These are phyloP conservation scores for Yamadazyma dendronema DNA, from an alignment of 1,139 yeast species.

Conservation along the genomic window DNA sequence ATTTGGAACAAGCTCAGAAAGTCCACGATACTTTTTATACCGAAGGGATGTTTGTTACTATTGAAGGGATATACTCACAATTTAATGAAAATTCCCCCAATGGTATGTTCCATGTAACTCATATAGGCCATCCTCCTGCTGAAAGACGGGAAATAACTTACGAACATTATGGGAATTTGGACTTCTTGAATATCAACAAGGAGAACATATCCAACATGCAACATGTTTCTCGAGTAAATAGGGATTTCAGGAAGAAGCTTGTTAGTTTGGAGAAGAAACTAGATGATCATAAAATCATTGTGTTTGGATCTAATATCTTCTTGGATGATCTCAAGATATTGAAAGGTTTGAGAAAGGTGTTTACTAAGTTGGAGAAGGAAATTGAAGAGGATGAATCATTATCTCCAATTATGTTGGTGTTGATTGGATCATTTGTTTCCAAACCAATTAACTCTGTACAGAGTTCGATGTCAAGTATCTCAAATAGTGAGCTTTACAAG, in stretches of 20 bases:
- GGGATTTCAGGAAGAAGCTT: slow-evolving; percentile 54
- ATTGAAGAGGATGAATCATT: slow-evolving; percentile 30
- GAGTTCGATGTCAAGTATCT: slow-evolving; percentile 39
- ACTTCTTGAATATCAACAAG: slow-evolving; percentile 65
- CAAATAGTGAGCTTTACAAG: slow-evolving; percentile 59
- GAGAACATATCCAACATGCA: slow-evolving; percentile 18
- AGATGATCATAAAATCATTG: slow-evolving; percentile 54
- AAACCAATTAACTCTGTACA: slow-evolving; percentile 54
- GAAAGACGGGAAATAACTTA: slow-evolving; percentile 67
- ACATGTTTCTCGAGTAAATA: slow-evolving; percentile 53
- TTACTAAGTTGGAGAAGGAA: slow-evolving; percentile 46
- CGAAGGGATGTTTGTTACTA: slow-evolving; percentile 76
- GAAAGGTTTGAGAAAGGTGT: slow-evolving; percentile 61
- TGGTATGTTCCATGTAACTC: slow-evolving; percentile 66
- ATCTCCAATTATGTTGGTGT: slow-evolving; percentile 53
- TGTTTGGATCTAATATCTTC: slow-evolving; percentile 72
- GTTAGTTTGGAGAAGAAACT: slow-evolving; percentile 55
- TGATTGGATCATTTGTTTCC: slow-evolving; percentile 63
- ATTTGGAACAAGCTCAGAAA: slow-evolving; percentile 62
- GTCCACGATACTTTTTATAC: slow-evolving; percentile 69
- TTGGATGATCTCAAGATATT: slow-evolving; percentile 59
- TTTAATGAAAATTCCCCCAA: slow-evolving; percentile 47
- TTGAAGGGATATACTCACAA: slow-evolving; percentile 81
- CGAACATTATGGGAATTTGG: slow-evolving; percentile 75
- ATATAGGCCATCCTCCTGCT: slow-evolving; percentile 85